A percentile compares a stretch with the other conserved stretches of the same genome.
phyloP scores from a whole-genome alignment of 768 basidiomycete genomes.

The Mycena indigotica region DNA sequence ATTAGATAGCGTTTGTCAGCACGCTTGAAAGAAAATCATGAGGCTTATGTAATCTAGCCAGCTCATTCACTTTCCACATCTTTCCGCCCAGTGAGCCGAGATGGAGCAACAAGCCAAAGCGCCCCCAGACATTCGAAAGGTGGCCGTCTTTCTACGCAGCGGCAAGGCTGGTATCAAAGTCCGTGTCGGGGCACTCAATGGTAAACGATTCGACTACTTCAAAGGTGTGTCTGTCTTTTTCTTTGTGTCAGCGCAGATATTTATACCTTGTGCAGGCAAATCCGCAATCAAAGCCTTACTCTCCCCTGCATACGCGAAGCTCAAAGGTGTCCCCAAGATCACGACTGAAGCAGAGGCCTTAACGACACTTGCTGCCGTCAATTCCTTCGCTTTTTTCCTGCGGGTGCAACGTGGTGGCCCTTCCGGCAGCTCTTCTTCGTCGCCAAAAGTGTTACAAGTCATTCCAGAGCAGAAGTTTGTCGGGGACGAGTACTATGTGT shows the following conservation, averaged over 20 bases:
- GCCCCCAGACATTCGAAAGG: slow-evolving; percentile 75
- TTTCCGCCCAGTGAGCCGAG: not conserved
- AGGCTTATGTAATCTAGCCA: not conserved
- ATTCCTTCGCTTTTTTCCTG: slow-evolving; percentile 89
- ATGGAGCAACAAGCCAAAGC: slow-evolving; percentile 82
- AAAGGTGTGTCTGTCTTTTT: slow-evolving; percentile 64
- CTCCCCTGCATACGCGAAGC: slow-evolving; percentile 88
- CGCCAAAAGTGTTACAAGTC: slow-evolving; percentile 80
- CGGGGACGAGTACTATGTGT: slow-evolving; percentile 87
- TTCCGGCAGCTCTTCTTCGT: slow-evolving; percentile 63
- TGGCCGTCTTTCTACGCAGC: slow-evolving; percentile 85
- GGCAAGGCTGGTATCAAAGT: slow-evolving; percentile 87
- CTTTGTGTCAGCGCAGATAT: not conserved
- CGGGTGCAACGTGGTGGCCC: slow-evolving; percentile 80
- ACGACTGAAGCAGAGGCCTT: slow-evolving; percentile 76
- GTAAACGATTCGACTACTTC: slow-evolving; percentile 96
- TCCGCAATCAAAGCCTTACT: slow-evolving; percentile 89
- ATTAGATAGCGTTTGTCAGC: no score
- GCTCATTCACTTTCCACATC: not conserved
- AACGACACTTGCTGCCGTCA: slow-evolving; percentile 63
- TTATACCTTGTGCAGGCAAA: slow-evolving; percentile 61
- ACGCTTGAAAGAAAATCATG: not conserved
- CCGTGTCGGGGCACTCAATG: slow-evolving; percentile 86
- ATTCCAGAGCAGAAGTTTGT: slow-evolving; percentile 79
- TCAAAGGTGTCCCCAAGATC: slow-evolving; percentile 76